Percentiles rank a stretch among this genome's conserved stretches.
phyloP scores from a whole-genome alignment of 345 rosid genomes.

The Microcos paniculata region DNA sequence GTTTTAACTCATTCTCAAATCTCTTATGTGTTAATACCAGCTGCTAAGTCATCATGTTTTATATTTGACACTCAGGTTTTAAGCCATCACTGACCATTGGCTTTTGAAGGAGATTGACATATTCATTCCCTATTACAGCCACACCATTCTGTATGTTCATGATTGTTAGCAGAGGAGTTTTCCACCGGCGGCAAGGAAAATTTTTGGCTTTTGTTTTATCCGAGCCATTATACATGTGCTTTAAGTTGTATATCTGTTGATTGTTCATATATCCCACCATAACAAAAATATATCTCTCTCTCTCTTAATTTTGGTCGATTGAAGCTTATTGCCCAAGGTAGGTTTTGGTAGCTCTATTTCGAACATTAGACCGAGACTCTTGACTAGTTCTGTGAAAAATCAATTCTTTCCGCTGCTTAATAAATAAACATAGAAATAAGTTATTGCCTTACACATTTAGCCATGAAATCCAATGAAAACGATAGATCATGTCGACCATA shows the following conservation, averaged over 20 bases:
- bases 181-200: constrained; percentile 37
- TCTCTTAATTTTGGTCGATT: neutral
- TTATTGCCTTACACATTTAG: no score
- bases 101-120: constrained; percentile 28
- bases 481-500: no score
- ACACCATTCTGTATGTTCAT: constrained; percentile 32
- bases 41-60: constrained; percentile 23
- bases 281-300: neutral
- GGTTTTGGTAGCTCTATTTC: neutral
- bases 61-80: no score
- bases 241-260: constrained; percentile 19
- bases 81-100: constrained; percentile 19
- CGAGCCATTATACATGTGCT: constrained; percentile 24
- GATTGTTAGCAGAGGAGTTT: constrained; percentile 42
- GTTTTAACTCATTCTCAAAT: neutral
- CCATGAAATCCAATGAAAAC: no score
- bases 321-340: neutral
- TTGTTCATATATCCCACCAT: constrained; percentile 17
- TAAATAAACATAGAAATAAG: no score
- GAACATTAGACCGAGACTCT: neutral
- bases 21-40: neutral
- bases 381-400: neutral
- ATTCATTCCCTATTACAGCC: constrained; percentile 9
- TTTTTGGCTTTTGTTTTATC: constrained; percentile 30
- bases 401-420: no score